These are phyloP conservation scores for Pelargonium australe DNA, from an alignment of 441 rosid species.

Conservation along the genomic window DNA sequence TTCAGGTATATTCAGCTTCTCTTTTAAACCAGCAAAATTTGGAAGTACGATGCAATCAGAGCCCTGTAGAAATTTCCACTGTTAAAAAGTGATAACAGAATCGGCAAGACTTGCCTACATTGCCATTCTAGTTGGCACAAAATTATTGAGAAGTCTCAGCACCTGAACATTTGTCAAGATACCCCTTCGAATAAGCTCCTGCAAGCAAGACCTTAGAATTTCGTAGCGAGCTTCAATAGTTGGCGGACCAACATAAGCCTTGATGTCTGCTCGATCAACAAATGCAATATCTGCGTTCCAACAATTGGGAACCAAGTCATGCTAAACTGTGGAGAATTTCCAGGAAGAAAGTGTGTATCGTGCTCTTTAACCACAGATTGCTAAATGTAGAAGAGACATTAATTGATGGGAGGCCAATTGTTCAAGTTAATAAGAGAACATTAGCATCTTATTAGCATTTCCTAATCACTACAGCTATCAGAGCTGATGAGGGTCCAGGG, in stretches of 20 bases:
- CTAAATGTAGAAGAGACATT: not conserved
- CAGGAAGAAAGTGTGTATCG: not conserved
- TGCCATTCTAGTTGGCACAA: not conserved
- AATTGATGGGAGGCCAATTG: not conserved
- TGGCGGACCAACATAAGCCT: slow-evolving; percentile 96
- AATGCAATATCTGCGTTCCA: slow-evolving; percentile 78
- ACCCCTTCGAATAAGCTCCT: slow-evolving; percentile 68
- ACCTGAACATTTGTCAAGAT: slow-evolving; percentile 66
- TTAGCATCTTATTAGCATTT: not conserved
- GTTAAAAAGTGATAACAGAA: slow-evolving; percentile 4
- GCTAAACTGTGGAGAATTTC: not conserved
- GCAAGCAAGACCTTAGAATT: slow-evolving; percentile 77
- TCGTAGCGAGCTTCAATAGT: slow-evolving; percentile 86
- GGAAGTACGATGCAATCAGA: slow-evolving; percentile 41
- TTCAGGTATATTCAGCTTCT: slow-evolving; percentile 37
- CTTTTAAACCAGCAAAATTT: slow-evolving; percentile 54
- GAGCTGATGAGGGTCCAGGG: not conserved
- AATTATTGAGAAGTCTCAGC: not conserved
- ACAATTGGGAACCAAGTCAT: not conserved
- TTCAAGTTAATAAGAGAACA: not conserved
- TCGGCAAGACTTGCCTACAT: not conserved
- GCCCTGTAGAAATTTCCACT: slow-evolving; percentile 38
- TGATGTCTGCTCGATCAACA: slow-evolving; percentile 92
- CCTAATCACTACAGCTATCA: not conserved
- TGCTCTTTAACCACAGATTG: not conserved